Conservation (phyloP, 2,329 filamentous ascomycete species). For the Colletotrichum theobromicola region DNA sequence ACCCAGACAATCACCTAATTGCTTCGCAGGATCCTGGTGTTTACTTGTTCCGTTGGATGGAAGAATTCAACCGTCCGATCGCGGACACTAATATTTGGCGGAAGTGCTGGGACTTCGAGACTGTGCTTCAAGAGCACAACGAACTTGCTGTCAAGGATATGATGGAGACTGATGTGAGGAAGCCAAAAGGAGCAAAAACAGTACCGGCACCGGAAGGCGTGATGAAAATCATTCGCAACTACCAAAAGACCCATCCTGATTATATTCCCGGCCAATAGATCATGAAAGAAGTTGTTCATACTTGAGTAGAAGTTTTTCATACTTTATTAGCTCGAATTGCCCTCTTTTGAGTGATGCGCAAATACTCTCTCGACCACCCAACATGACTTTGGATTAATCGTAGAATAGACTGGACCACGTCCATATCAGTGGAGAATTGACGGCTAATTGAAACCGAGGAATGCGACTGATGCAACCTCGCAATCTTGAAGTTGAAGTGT, state of each 20-base stretch:
- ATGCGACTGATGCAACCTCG: too few species aligned
- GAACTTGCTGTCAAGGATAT: background rate
- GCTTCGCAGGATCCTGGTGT: background rate
- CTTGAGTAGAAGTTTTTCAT: background rate
- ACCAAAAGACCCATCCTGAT: conserved; percentile 2
- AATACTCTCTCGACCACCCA: background rate
- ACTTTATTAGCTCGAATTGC: background rate
- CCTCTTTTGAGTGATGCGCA: background rate
- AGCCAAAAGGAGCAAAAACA: background rate
- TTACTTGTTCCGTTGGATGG: background rate
- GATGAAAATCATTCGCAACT: conserved; percentile 1
- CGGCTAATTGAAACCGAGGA: too few species aligned
- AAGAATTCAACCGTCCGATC: background rate
- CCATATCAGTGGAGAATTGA: too few species aligned
- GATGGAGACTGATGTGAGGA: background rate
- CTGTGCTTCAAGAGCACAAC: background rate
- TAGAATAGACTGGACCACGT: too few species aligned
- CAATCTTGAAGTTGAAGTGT: background rate
- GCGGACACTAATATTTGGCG: conserved; percentile 3
- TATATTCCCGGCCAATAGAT: background rate
- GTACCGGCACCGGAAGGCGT: background rate
- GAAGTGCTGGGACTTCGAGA: conserved; percentile 2
- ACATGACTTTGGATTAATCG: background rate
- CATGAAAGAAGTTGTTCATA: background rate
- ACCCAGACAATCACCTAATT: background rate